Base-by-base conservation (phyloP, 225 moss, liverwort and hornwort species). In the Polytrichum commune region DNA sequence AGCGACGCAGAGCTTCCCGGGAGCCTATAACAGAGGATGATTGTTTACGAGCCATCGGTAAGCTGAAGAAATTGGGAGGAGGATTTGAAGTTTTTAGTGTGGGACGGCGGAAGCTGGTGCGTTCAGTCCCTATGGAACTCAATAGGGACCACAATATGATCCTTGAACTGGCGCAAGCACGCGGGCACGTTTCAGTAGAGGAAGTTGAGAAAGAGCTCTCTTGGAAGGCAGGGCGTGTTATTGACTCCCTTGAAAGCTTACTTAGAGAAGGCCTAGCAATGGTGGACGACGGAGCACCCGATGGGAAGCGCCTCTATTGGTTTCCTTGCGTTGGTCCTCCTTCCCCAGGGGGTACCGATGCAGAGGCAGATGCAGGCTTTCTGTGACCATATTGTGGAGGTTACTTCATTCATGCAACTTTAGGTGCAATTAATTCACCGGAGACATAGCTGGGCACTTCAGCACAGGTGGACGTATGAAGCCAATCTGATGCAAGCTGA, bases 91-190 rank as follows among this genome's bases (percentile, higher is more conserved):
- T 92, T 19, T 79, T 97, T 53, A 74, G 77, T 38, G 89, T 97
- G 19, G 96, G 92, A 10, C 88, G 77, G 18, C 86, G 83, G 46
- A 93, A 85, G 82, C 84, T 97, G 10, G 88, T 97, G 58, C 92
- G 92, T 13, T 97, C 96, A 5, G 92, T 97, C 60, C 96, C 96
- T 56, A 88, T 89, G 74, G 96, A 93, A 55, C 76, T 97, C 28
- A 97, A 97, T 76, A 86, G 84, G 66, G 96, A 93, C 61, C 96
- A 97, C 71, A 93, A 93, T 61, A 73, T 92, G 22, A 93, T 97
- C 53, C 79, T 97, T 27, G 93, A 93, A 77, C 80, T 89, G 18
- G 92, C 93, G 0, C 90, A 93, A 81, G 80, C 74, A 46, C 85
- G 80, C n/a, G 96, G 96, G 16, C 71, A 90, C 73, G 90, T 93